Percentiles rank a stretch among this genome's conserved stretches.
These are phyloP conservation scores for Metschnikowia lachancei DNA, from an alignment of 805 yeast genomes.

Conservation along the genomic window DNA sequence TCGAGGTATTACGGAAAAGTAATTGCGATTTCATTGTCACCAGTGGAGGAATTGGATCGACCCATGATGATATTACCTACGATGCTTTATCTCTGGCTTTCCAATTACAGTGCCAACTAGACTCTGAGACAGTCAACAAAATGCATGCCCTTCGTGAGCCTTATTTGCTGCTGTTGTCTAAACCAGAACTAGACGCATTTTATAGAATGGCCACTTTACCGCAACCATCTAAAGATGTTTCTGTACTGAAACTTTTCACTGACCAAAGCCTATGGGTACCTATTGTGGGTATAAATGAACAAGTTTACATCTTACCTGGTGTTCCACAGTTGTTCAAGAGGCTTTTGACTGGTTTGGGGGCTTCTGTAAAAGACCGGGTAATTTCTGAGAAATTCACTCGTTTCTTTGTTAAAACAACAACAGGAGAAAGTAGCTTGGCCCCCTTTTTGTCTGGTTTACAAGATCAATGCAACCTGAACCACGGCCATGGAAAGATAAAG, in stretches of 20 bases:
- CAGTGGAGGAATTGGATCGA: conserved; percentile 77
- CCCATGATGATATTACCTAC: conserved; percentile 89
- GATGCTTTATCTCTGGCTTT: conserved; percentile 68
- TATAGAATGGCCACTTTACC: conserved; percentile 83
- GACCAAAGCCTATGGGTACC: conserved; percentile 78
- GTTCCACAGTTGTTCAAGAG: conserved; percentile 70
- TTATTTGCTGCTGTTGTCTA: conserved; percentile 29
- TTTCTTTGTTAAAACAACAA: conserved; percentile 57
- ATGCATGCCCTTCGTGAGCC: conserved; percentile 53
- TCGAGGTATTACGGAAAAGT: conserved; percentile 44
- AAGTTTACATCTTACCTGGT: conserved; percentile 77
- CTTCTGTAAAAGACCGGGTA: conserved; percentile 28
- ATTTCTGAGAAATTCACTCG: conserved; percentile 32
- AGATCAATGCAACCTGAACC: conserved; percentile 27
- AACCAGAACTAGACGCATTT: conserved; percentile 56
- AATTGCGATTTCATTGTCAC: conserved; percentile 68
- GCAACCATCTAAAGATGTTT: conserved; percentile 15
- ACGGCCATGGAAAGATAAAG: conserved; percentile 46
- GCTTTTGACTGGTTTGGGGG: conserved; percentile 48
- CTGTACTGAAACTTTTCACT: conserved; percentile 42
- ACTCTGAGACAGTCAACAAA: conserved; percentile 54
- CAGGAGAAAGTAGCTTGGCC: conserved; percentile 68
- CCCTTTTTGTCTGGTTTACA: conserved; percentile 58
- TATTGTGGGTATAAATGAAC: conserved; percentile 60
- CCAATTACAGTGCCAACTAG: conserved; percentile 47